Percentiles rank a stretch among this genome's conserved stretches.
These are phyloP conservation scores for Podochytrium sp. DNA, from an alignment of 192 early-diverging fungal species.

Conservation along the genomic window DNA sequence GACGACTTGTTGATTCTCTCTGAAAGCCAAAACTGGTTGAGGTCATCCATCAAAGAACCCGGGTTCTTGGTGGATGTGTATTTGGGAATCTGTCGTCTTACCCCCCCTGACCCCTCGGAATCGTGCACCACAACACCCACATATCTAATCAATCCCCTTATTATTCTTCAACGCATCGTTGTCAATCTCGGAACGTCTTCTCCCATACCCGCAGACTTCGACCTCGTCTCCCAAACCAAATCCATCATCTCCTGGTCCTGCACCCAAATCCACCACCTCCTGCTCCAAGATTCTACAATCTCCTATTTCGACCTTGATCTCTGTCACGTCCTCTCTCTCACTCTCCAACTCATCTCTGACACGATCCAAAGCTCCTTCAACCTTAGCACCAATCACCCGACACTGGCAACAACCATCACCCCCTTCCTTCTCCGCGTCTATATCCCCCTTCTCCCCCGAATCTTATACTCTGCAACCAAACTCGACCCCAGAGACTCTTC, in stretches of 20 bases:
- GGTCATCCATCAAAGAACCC: background rate
- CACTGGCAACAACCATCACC: background rate
- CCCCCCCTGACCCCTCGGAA: background rate
- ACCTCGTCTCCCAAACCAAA: background rate
- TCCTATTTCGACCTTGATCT: background rate
- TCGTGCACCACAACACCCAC: background rate
- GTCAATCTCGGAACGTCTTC: background rate
- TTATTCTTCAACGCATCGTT: slow-evolving; percentile 2
- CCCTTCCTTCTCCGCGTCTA: slow-evolving; percentile 10
- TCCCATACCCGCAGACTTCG: background rate
- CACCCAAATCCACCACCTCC: slow-evolving; percentile 10
- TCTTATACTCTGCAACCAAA: slow-evolving; percentile 8
- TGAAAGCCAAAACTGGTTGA: background rate
- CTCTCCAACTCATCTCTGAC: slow-evolving; percentile 18
- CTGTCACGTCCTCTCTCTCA: background rate
- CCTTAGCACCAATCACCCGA: background rate
- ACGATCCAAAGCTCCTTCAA: background rate
- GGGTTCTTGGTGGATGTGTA: background rate
- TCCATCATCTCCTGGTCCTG: background rate
- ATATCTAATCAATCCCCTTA: background rate
- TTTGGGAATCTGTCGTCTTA: background rate
- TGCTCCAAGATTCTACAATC: background rate
- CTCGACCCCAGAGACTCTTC: background rate
- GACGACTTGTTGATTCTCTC: background rate
- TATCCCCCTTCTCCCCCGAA: background rate